A percentile compares a stretch with the other conserved stretches of the same genome.
Conservation (phyloP, 495 filamentous ascomycete genomes). For the Oidiodendron maius region DNA sequence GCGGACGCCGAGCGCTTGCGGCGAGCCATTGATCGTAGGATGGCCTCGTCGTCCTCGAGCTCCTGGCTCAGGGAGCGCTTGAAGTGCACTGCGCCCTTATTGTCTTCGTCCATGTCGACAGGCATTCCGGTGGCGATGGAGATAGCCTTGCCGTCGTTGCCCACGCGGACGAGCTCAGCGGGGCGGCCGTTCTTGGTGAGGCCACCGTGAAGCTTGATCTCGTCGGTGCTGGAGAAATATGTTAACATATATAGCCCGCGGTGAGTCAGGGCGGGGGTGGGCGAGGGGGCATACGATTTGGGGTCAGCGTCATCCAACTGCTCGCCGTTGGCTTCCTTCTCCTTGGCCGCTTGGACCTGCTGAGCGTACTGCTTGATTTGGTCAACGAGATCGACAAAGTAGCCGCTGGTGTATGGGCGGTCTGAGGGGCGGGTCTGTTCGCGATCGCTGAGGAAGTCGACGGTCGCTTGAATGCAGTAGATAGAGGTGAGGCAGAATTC, state of each 20-base stretch:
- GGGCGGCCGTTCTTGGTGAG: constrained; percentile 70
- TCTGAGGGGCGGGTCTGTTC: constrained; percentile 78
- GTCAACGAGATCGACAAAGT: constrained; percentile 89
- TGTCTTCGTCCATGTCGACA: constrained; percentile 41
- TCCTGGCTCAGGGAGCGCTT: constrained; percentile 59
- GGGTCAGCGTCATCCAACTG: constrained; percentile 41
- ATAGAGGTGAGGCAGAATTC: constrained; percentile 84
- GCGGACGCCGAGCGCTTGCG: constrained; percentile 72
- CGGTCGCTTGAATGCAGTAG: constrained; percentile 75
- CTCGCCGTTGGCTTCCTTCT: constrained; percentile 37
- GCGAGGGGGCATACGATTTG: constrained; percentile 38
- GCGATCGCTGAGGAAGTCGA: constrained; percentile 69
- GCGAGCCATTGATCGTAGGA: constrained; percentile 81
- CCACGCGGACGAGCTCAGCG: constrained; percentile 68
- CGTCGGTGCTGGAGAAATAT: constrained; percentile 33
- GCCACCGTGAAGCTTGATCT: constrained; percentile 69
- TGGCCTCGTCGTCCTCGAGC: constrained; percentile 63
- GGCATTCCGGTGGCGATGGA: constrained; percentile 59
- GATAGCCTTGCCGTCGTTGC: constrained; percentile 69
- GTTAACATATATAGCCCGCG: constrained; percentile 3
- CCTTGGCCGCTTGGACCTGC: constrained; percentile 45
- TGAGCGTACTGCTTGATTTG: constrained; percentile 73
- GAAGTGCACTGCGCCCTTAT: constrained; percentile 35
- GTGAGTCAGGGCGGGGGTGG: background rate
- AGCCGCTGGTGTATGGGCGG: constrained; percentile 82